Base-by-base conservation (phyloP, 257 asterid genomes). In the Nicotiana undulata region DNA sequence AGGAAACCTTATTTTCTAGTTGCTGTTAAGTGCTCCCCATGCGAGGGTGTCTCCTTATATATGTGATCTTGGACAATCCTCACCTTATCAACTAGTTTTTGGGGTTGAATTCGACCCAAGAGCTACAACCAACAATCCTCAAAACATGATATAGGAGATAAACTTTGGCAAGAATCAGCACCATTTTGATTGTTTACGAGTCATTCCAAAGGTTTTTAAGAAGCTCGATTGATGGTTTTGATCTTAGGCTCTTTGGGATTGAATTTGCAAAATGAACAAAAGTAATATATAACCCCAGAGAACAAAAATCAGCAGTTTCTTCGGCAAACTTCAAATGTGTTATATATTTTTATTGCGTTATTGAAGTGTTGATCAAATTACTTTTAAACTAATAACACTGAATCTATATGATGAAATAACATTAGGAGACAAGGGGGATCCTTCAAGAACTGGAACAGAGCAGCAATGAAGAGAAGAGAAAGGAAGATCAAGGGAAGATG, bases 391-490 rank as follows among this genome's bases (percentile, higher is more conserved):
- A 40, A 32, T 34, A 37, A 72, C 60, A 24, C 16, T 77, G 81
- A 12, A 77, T 34, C 3, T 77, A 72, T 58, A 61, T 77, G 53
- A 20, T 20, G 67, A 78, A 61, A 70, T 52, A 63, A 80, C 31
- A 86, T 58, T 87, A 91, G 96, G 97, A 90, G 85, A 37, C 61
- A 8, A 87, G 93, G 53, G 94, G 97, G 8, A 82, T 89, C 60
- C 90, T 95, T 56, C 88, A 86, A 81, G 98, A 92, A 83, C 82
- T 91, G 81, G 89, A 64, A 74, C 87, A 84, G 51, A 85, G 77
- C 12, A 85, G 82, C 81, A 81, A 80, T 83, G 90, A 83, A 26
- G 83, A 32, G 34, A 20, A 11, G 20, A 88, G 79, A 56, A 76
- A 63, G 66, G 88, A 32, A 16, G 86, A 77, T 17, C 49, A 64